Evolutionary conservation across 225 moss, liverwort and hornwort species (phyloP).

Genomic region (Climacium dendroides): DNA sequence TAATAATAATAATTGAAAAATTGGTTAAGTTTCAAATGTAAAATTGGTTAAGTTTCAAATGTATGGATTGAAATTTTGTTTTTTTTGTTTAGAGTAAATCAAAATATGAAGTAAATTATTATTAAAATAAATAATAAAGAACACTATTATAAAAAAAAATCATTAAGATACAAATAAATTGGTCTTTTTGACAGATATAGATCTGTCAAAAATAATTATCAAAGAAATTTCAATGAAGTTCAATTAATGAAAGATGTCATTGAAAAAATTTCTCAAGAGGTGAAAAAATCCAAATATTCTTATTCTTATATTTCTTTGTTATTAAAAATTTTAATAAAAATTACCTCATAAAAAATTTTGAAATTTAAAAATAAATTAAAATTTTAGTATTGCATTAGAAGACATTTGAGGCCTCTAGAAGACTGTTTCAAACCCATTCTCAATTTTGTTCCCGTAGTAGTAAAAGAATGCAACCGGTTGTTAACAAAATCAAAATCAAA

Average conservation of each 20-base stretch:
- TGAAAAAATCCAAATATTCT: background rate
- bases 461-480: no score
- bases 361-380: background rate
- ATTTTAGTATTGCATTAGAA: background rate
- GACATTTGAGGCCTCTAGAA: no score
- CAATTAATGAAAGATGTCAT: background rate
- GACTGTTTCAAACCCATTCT: no score
- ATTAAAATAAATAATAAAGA: no score
- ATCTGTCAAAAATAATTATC: background rate
- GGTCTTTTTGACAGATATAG: background rate
- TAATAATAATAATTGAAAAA: background rate
- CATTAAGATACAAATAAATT: background rate
- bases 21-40: background rate
- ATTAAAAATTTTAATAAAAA: no score
- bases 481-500: no score
- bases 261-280: constrained; percentile 3
- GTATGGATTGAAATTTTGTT: fast-evolving
- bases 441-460: no score
- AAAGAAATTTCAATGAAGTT: background rate
- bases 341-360: fast-evolving
- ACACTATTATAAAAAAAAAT: no score
- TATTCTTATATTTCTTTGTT: no score
- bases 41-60: background rate
- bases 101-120: no score
- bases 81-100: background rate